Evolutionary conservation across 495 filamentous ascomycete species (phyloP).

Genomic region (Lophium mytilinum): DNA sequence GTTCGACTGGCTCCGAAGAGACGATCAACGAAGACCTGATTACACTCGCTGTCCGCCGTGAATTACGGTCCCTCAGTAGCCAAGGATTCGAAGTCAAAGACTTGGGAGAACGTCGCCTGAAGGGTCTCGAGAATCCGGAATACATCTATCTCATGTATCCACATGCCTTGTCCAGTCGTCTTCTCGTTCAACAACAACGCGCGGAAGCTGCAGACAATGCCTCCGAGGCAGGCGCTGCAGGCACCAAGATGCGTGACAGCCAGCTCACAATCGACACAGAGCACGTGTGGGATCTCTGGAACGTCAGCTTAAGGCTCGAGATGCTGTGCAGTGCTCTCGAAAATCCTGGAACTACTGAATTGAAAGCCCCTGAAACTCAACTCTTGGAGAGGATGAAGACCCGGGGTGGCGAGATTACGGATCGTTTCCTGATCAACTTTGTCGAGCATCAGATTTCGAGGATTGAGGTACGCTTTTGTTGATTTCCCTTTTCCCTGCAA

Average conservation of each 20-base stretch:
- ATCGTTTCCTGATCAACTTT: slow-evolving; percentile 74
- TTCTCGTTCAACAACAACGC: slow-evolving; percentile 51
- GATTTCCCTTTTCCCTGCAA: not conserved
- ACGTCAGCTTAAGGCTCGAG: slow-evolving; percentile 78
- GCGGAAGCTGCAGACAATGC: slow-evolving; percentile 41
- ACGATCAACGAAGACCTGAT: slow-evolving; percentile 60
- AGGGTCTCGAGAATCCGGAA: slow-evolving; percentile 96
- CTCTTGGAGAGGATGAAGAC: slow-evolving; percentile 77
- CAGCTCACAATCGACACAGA: slow-evolving; percentile 60
- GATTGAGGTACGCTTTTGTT: slow-evolving; percentile 67
- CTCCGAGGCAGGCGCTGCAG: slow-evolving; percentile 7
- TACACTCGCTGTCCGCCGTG: slow-evolving; percentile 68
- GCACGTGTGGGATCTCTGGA: slow-evolving; percentile 83
- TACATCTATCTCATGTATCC: slow-evolving; percentile 91
- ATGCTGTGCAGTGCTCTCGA: slow-evolving; percentile 84
- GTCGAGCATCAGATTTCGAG: slow-evolving; percentile 89
- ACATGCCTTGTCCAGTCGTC: slow-evolving; percentile 74
- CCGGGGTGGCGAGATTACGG: slow-evolving; percentile 76
- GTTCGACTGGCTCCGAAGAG: slow-evolving; percentile 60
- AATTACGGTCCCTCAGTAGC: slow-evolving; percentile 76
- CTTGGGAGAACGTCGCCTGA: slow-evolving; percentile 85
- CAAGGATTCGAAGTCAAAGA: slow-evolving; percentile 97
- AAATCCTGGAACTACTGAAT: slow-evolving; percentile 44
- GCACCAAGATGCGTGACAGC: slow-evolving; percentile 29
- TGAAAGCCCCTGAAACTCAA: slow-evolving; percentile 70